These are phyloP conservation scores for Aspergillus haitiensis DNA, from an alignment of 495 filamentous ascomycete genomes.

Conservation along the genomic window DNA sequence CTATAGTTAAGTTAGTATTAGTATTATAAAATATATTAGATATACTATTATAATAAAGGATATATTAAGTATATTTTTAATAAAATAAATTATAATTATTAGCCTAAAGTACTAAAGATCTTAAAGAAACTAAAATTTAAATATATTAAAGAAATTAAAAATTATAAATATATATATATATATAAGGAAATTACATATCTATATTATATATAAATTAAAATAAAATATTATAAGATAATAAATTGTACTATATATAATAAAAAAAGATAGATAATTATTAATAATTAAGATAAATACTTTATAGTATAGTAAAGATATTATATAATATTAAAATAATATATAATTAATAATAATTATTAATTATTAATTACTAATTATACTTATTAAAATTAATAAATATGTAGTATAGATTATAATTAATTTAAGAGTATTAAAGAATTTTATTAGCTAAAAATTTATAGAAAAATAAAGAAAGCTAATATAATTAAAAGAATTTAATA, in stretches of 20 bases:
- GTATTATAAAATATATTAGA: too few relatives aligned
- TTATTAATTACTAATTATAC: not conserved
- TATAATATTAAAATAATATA: conserved; percentile 11
- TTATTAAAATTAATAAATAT: not conserved
- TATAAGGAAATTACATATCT: not conserved
- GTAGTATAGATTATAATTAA: conserved; percentile 1
- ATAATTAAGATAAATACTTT: not conserved
- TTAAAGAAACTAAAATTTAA: not conserved
- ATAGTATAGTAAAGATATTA: not conserved
- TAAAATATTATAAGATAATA: not conserved
- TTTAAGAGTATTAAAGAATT: conserved; percentile 12
- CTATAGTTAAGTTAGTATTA: too few relatives aligned
- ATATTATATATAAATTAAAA: not conserved
- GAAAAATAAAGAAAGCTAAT: conserved; percentile 6
- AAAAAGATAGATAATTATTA: not conserved
- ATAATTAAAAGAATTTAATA: not conserved
- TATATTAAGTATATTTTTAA: too few relatives aligned
- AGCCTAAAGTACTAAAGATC: too few relatives aligned
- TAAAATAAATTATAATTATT: too few relatives aligned
- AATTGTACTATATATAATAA: not conserved
- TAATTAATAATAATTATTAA: conserved; percentile 4
- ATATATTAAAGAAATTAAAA: not conserved
- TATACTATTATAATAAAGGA: too few relatives aligned
- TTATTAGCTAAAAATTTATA: conserved; percentile 16
- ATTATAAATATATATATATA: not conserved